Base-by-base conservation (phyloP, 1,139 yeast genomes). In the Candida tunisiensis region DNA sequence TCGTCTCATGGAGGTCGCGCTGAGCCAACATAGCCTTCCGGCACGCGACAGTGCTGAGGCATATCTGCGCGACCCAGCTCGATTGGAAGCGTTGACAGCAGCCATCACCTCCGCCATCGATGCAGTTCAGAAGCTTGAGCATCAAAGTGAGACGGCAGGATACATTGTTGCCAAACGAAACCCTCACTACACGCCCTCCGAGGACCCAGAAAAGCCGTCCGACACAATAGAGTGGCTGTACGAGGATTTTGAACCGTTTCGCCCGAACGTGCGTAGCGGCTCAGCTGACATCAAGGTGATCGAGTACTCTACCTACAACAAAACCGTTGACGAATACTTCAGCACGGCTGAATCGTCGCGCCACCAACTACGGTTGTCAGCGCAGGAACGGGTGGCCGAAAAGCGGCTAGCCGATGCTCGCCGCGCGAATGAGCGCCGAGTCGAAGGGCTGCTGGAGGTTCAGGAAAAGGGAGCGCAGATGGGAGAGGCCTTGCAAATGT, bases 171-270 rank as follows among this genome's bases (percentile, higher is more conserved):
- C 74, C 8, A 74, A 70, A 39, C 61, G 56, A 38, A 79, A 78
- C 40, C n/a, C n/a, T n/a, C n/a, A n/a, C n/a, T n/a, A n/a, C n/a
- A n/a, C n/a, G n/a, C n/a, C n/a, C n/a, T n/a, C n/a, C n/a, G n/a
- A n/a, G n/a, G n/a, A n/a, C n/a, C n/a, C n/a, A n/a, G n/a, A n/a
- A n/a, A n/a, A n/a, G n/a, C n/a, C n/a, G n/a, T n/a, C n/a, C n/a
- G n/a, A n/a, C n/a, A n/a, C n/a, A n/a, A n/a, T n/a, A n/a, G 41
- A 71, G 38, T 69, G 54, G 32, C 48, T 74, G 2, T 78, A 65
- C 37, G 92, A 80, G 30, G 92, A 79, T 35, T 88, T 82, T 45
- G 92, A 79, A 49, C 95, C 96, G 0, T 83, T 74, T 47, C 48
- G 60, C 29, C 93, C 93, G 0, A 44, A 51, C 40, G 25, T 39